Evolutionary conservation across 1,139 yeast species (phyloP).

Genomic region (Candida labiduridarum): DNA sequence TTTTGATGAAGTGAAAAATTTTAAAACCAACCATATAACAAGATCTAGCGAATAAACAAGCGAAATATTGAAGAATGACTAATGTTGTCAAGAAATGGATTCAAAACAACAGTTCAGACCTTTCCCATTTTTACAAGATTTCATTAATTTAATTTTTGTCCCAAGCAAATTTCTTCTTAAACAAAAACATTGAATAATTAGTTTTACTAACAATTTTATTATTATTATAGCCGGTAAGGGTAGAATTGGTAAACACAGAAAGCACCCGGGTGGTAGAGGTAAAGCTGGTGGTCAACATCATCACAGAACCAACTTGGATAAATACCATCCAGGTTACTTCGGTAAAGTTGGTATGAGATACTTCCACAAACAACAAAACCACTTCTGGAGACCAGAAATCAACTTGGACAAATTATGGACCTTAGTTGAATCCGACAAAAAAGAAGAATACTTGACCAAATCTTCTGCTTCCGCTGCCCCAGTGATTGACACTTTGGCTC

Average conservation of each 20-base stretch:
- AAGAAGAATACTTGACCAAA: constrained; percentile 89
- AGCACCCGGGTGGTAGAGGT: constrained; percentile 99
- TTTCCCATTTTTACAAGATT: too few species aligned
- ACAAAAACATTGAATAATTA: not conserved
- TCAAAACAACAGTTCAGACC: too few species aligned
- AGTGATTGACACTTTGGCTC: constrained; percentile 98
- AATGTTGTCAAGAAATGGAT: too few species aligned
- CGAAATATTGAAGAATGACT: too few species aligned
- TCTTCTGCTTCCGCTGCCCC: constrained; percentile 93
- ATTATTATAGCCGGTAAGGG: constrained; percentile 92
- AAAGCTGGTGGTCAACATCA: constrained; percentile 99
- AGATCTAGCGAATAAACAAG: too few species aligned
- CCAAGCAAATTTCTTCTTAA: not conserved
- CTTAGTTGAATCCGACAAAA: constrained; percentile 90
- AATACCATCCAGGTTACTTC: constrained; percentile 99
- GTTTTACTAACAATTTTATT: constrained; percentile 33
- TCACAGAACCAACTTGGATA: constrained; percentile 99
- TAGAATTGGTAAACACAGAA: constrained; percentile 99
- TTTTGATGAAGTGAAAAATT: too few species aligned
- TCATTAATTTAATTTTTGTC: too few species aligned
- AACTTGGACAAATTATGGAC: constrained; percentile 99
- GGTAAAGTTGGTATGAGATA: constrained; percentile 99
- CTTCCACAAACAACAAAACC: constrained; percentile 97
- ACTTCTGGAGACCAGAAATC: constrained; percentile 97
- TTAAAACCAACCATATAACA: too few species aligned